Evolutionary conservation across 2,329 filamentous ascomycete genomes (phyloP).

Genomic region (Teratosphaeria zuluensis): DNA sequence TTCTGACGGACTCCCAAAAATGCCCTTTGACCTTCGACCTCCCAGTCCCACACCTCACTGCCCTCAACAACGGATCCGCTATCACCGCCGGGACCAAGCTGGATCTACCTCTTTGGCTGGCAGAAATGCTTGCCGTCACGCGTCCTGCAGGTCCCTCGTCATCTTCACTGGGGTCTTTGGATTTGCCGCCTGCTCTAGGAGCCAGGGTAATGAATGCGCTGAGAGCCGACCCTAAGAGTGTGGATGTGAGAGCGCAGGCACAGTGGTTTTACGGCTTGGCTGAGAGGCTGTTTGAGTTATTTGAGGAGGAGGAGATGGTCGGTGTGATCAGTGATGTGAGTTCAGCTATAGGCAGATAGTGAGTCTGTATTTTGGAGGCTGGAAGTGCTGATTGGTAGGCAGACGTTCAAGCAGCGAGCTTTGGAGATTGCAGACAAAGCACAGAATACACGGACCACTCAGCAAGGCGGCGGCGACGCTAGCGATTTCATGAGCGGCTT

Average conservation of each 20-base stretch:
- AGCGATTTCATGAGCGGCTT: constrained; percentile 77
- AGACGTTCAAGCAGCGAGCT: constrained; percentile 74
- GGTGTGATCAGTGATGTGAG: constrained; percentile 44
- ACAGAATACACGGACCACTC: constrained; percentile 56
- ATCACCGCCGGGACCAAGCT: constrained; percentile 75
- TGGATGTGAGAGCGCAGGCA: constrained; percentile 73
- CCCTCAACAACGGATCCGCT: constrained; percentile 62
- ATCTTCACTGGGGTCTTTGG: constrained; percentile 62
- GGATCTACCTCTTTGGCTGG: constrained; percentile 84
- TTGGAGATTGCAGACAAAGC: constrained; percentile 81
- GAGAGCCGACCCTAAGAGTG: constrained; percentile 77
- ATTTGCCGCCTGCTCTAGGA: constrained; percentile 68
- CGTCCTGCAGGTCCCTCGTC: constrained; percentile 31
- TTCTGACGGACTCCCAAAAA: constrained; percentile 87
- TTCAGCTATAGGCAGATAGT: constrained; percentile 4
- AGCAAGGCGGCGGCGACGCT: constrained; percentile 42
- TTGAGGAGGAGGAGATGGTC: constrained; percentile 75
- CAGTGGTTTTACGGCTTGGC: constrained; percentile 83
- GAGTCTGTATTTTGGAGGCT: not conserved
- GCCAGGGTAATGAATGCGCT: constrained; percentile 77
- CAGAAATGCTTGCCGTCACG: constrained; percentile 75
- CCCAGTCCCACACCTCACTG: constrained; percentile 75
- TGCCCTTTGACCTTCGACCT: constrained; percentile 91
- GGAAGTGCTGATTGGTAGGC: not conserved
- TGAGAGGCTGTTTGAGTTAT: constrained; percentile 76